Base-by-base conservation (phyloP, 352 stramenopile genomes). In the Phytopythium ostracodes region DNA sequence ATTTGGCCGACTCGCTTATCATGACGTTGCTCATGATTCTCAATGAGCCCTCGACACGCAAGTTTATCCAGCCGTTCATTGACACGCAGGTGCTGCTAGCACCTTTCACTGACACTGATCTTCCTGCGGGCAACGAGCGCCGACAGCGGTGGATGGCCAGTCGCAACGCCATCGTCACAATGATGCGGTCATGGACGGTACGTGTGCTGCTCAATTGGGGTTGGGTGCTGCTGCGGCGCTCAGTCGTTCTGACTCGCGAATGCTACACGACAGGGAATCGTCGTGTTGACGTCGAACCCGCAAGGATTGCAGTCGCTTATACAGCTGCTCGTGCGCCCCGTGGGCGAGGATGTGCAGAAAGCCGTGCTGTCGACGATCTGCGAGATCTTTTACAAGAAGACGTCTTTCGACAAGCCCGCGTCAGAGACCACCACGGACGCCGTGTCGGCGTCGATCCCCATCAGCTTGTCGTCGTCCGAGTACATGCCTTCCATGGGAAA, bases 131-230 rank as follows among this genome's bases (percentile, higher is more conserved):
- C 0, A 94, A 93, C 31, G 87, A 96, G 56, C 65, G 89, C 35
- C 84, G 89, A 12, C 87, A 94, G 64, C 84, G 85, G 2, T 96
- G 89, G 89, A 96, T 92, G 74, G 87, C 89, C 20, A 96, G 87
- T 77, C 84, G 88, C 4, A 96, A 94, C 40, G 87, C 89, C 17
- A 89, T 96, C 33, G 85, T 96, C 35, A 92, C 83, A 11, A 91
- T 96, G 82, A 95, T 96, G 86, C 85, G 87, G 0, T 95, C 89
- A 20, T 96, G 89, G 89, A 96, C 89, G 51, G 80, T 87, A 64
- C 24, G 56, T 1, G 20, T 3, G 17, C 24, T 27, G n/a, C n/a
- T n/a, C n/a, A 14, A 8, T 33, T 1, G 14, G 22, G 22, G 20
- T 1, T 22, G 22, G 22, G 20, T 29, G 24, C 14, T 12, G 20